phyloP scores from a whole-genome alignment of 2,329 filamentous ascomycete species.

The Alternaria brassicicola region DNA sequence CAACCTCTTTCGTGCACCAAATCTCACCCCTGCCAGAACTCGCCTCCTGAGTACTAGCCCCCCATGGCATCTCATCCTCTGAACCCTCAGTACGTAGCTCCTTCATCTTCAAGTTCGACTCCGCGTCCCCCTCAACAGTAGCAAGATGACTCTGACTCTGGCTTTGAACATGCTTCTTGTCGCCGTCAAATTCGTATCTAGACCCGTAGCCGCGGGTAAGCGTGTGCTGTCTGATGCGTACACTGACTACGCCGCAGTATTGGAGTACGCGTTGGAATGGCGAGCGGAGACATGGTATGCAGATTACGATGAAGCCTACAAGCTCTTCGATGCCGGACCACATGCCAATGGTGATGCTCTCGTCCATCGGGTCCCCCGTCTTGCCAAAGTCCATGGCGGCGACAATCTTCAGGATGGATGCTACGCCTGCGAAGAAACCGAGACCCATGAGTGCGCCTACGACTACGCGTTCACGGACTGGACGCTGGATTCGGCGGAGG shows the following conservation, averaged over 20 bases:
- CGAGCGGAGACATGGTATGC: conserved; percentile 30
- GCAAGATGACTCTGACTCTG: conserved; percentile 7
- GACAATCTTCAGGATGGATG: conserved; percentile 26
- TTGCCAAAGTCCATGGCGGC: conserved; percentile 20
- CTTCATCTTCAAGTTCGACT: conserved; percentile 8
- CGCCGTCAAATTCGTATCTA: background rate
- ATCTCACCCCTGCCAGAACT: conserved; percentile 10
- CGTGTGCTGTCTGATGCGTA: conserved; percentile 3
- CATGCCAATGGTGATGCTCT: conserved; percentile 23
- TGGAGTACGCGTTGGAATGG: conserved; percentile 22
- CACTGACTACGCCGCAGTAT: conserved; percentile 14
- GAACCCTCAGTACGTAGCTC: conserved; percentile 6
- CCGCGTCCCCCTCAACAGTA: background rate
- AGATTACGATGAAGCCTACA: conserved; percentile 29
- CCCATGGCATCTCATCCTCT: conserved; percentile 6
- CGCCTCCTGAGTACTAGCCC: background rate
- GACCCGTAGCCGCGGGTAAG: conserved; percentile 11
- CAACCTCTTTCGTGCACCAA: conserved; percentile 20
- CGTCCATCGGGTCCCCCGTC: conserved; percentile 19
- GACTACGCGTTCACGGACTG: conserved; percentile 24
- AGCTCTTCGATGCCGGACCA: conserved; percentile 35
- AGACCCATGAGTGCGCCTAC: conserved; percentile 25
- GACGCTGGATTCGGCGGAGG: conserved; percentile 19
- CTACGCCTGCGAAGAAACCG: conserved; percentile 29
- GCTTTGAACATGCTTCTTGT: background rate